Evolutionary conservation across 306 rosid species (phyloP), one percentile per base, ranked within the genome.

Genomic region (Casuarina equisetifolia): DNA sequence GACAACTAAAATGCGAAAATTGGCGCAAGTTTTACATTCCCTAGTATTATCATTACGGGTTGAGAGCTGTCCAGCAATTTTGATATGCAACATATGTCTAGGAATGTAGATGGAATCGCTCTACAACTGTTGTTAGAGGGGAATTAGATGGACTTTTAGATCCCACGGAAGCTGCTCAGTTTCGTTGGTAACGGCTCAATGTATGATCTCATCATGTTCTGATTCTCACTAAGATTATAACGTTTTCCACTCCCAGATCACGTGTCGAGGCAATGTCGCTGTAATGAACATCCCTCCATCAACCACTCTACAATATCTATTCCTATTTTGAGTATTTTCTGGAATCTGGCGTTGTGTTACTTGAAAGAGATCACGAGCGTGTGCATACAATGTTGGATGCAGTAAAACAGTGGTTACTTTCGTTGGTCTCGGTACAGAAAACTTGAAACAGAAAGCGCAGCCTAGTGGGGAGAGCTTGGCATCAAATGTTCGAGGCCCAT

Each of bases 21-120:
- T 17, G 5, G 39, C 42, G 52, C 11, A 6, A 20, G 15, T 52
- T 70, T 42, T 70, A 36, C 25, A 46, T 55, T 38, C 45, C n/a
- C 71, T 70, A 74, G 70, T 77, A 46, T 61, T 9, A 4, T n/a
- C 52, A 74, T 40, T 39, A 51, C 44, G 45, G 83, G 84, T 73
- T 75, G 43, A 69, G 15, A 77, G 79, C 81, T 80, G 63, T 68
- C 78, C 61, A 78, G 61, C 59, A 80, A 73, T 78, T 87, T 85
- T 84, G 80, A 59, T 67, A 36, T 67, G 40, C 36, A 16, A n/a
- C 43, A 9, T 62, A 71, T 51, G 52, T 52, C 69, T 42, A n/a
- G 70, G 64, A 52, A 46, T 17, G 38, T 53, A 12, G 43, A 74
- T n/a, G 55, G 16, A 25, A 49, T 17, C 42, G 15, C 25, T 32